Percentiles rank a stretch among this genome's conserved stretches.
phyloP scores from a whole-genome alignment of 768 basidiomycete genomes.

The Candolleomyces efflorescens region DNA sequence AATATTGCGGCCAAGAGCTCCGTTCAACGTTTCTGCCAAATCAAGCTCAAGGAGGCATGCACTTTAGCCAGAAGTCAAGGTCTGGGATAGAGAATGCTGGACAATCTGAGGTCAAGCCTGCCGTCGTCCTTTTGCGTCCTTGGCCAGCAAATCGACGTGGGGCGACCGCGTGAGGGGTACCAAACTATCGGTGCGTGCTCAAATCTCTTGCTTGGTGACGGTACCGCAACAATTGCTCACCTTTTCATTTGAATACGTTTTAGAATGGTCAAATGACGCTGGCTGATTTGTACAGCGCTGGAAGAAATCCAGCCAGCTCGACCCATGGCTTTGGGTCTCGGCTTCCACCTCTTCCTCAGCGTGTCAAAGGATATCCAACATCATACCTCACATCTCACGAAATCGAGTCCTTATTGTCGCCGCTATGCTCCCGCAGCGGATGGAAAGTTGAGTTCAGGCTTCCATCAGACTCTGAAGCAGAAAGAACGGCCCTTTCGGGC shows the following conservation, averaged over 20 bases:
- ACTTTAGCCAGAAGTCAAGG: no score
- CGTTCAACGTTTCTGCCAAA: no score
- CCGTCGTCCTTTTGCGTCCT: no score
- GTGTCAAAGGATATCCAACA: conserved; percentile 7
- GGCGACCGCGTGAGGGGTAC: neutral
- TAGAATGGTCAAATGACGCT: neutral
- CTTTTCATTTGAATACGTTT: neutral
- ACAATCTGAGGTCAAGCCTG: no score
- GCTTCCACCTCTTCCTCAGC: conserved; percentile 1
- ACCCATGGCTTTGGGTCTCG: neutral
- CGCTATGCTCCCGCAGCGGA: neutral
- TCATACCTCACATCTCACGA: neutral
- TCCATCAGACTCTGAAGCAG: neutral
- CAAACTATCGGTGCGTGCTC: neutral
- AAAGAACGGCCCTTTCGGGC: neutral
- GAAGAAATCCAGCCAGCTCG: neutral
- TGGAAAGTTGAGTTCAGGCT: conserved; percentile 1
- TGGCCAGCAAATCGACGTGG: neutral
- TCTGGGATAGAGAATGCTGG: no score
- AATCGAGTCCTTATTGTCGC: neutral
- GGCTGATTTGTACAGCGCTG: neutral
- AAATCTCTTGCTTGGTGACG: neutral
- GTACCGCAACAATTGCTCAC: neutral
- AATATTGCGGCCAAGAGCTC: no score
- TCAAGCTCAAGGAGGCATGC: no score